phyloP scores from a whole-genome alignment of 306 rosid genomes.

The Vigna unguiculata region DNA sequence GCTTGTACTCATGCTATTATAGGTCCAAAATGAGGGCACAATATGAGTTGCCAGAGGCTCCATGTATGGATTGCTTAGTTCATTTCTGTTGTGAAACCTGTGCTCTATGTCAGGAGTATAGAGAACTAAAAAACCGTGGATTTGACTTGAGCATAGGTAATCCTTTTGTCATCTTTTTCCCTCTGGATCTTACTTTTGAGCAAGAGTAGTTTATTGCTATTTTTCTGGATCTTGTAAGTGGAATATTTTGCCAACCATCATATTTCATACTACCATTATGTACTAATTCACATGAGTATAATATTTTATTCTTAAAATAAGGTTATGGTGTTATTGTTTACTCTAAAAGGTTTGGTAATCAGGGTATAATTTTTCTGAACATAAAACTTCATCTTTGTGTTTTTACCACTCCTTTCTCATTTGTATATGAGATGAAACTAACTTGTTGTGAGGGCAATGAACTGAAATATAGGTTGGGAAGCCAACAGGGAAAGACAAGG shows the following conservation, averaged over 20 bases:
- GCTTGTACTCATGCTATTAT: conserved; percentile 66
- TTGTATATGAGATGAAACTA: neutral
- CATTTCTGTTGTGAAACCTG: conserved; percentile 74
- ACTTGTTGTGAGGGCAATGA: conserved; percentile 14
- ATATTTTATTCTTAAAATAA: no score
- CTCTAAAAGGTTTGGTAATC: no score
- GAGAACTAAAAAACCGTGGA: conserved; percentile 68
- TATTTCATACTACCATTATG: no score
- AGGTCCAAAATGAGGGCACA: conserved; percentile 71
- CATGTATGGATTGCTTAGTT: conserved; percentile 75
- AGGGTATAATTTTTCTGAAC: neutral
- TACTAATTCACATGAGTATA: no score
- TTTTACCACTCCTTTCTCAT: neutral
- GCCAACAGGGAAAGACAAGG: conserved; percentile 64
- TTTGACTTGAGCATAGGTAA: conserved; percentile 73
- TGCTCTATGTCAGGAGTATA: conserved; percentile 79
- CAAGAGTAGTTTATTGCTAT: neutral
- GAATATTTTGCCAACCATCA: no score
- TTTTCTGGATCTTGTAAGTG: neutral
- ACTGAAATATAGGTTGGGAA: conserved; percentile 64
- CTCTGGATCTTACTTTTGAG: conserved; percentile 2
- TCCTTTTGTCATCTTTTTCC: neutral
- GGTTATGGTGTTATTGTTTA: no score
- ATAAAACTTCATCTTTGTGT: conserved; percentile 6
- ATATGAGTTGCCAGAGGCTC: conserved; percentile 67